Evolutionary conservation across 331 rosid genomes (phyloP).

Genomic region (Stylosanthes scabra): DNA sequence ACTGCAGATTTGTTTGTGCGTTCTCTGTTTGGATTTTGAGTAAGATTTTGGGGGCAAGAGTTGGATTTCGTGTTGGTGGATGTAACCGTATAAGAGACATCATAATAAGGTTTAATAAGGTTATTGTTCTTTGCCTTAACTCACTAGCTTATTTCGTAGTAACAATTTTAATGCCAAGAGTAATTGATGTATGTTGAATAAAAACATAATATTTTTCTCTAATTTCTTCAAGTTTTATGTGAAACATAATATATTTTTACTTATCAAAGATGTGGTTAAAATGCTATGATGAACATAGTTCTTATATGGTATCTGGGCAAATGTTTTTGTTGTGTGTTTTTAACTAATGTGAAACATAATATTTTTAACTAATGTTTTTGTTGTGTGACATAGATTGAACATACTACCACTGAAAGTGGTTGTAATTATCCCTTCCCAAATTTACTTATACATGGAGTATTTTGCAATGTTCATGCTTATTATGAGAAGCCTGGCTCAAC

Average conservation of each 20-base stretch:
- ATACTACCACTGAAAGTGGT: neutral
- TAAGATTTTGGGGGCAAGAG: slow-evolving; percentile 70
- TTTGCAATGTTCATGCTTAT: neutral
- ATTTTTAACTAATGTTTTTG: neutral
- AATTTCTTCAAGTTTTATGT: slow-evolving; percentile 12
- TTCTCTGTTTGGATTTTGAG: slow-evolving; percentile 82
- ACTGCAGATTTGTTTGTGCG: slow-evolving; percentile 67
- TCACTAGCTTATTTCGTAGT: slow-evolving; percentile 25
- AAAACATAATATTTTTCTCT: slow-evolving; percentile 3
- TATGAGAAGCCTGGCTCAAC: neutral
- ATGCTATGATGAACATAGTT: neutral
- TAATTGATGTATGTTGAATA: slow-evolving; percentile 13
- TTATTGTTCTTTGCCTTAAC: slow-evolving; percentile 44
- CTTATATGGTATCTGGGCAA: neutral
- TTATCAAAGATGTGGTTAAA: neutral
- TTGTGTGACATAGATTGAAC: neutral
- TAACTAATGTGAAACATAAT: no score
- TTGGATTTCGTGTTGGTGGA: slow-evolving; percentile 83
- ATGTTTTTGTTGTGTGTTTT: neutral
- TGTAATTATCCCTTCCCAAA: neutral
- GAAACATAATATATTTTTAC: neutral
- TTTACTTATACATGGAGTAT: neutral
- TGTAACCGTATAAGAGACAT: slow-evolving; percentile 80
- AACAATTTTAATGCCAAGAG: slow-evolving; percentile 20
- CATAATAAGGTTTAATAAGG: slow-evolving; percentile 83